Percentiles rank a stretch among this genome's conserved stretches.
Evolutionary conservation across 2,329 filamentous ascomycete species (phyloP).

Genomic region (Sclerotinia sclerotiorum): DNA sequence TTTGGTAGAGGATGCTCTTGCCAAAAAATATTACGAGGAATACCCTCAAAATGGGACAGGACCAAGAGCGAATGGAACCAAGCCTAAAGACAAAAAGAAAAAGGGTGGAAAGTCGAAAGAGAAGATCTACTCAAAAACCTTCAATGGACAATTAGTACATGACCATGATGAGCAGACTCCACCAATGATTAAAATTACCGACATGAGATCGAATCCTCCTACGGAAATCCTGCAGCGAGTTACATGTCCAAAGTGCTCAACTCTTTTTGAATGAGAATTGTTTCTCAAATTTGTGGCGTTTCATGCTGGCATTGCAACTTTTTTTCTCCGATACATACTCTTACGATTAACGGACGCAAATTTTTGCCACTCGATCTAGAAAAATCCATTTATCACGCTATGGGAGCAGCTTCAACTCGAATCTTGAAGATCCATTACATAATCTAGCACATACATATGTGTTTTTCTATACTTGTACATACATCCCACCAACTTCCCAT

Average conservation of each 20-base stretch:
- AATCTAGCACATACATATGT: not conserved
- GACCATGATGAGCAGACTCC: constrained; percentile 19
- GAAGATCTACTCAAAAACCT: constrained; percentile 32
- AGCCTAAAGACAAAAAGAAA: constrained; percentile 25
- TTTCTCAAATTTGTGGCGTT: not conserved
- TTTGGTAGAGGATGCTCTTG: constrained; percentile 39
- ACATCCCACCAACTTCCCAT: not conserved
- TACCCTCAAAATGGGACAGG: constrained; percentile 25
- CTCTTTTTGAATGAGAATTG: constrained; percentile 29
- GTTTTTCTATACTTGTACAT: constrained; percentile 1
- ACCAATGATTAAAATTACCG: constrained; percentile 31
- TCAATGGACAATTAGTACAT: constrained; percentile 31
- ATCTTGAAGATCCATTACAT: not conserved
- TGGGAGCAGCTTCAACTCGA: not conserved
- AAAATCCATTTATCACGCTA: not conserved
- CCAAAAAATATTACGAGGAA: constrained; percentile 33
- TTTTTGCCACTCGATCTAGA: not conserved
- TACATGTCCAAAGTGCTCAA: constrained; percentile 35
- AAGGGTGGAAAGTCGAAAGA: constrained; percentile 13
- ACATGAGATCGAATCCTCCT: constrained; percentile 28
- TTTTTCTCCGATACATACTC: not conserved
- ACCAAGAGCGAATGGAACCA: constrained; percentile 26
- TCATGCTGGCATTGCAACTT: not conserved
- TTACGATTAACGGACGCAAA: constrained; percentile 8
- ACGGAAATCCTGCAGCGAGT: constrained; percentile 31